These are phyloP conservation scores for Filosporella fistucella DNA, from an alignment of 495 filamentous ascomycete genomes.

Conservation along the genomic window DNA sequence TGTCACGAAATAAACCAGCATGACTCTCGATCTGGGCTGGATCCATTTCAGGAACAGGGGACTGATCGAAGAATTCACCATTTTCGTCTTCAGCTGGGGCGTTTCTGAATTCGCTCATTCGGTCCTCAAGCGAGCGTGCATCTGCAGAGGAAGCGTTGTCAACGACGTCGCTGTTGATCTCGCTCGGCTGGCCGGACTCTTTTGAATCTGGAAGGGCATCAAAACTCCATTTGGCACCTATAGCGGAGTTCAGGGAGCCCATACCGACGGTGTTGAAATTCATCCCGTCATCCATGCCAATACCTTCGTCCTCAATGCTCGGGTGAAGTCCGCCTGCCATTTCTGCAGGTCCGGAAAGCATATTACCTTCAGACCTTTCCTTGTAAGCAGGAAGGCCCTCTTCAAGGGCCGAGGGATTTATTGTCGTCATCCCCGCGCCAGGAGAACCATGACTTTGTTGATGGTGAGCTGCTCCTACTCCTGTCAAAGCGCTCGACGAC, in stretches of 20 bases:
- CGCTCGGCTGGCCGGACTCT: slow-evolving; percentile 19
- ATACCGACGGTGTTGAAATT: slow-evolving; percentile 8
- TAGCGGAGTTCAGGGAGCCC: not conserved
- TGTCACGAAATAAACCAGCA: too few species aligned
- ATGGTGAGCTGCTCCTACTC: slow-evolving; percentile 70
- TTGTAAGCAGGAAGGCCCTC: slow-evolving; percentile 21
- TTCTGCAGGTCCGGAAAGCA: slow-evolving; percentile 10
- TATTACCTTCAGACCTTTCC: slow-evolving; percentile 15
- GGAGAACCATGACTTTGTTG: slow-evolving; percentile 48
- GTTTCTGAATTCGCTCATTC: slow-evolving; percentile 18
- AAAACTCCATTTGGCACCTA: slow-evolving; percentile 4
- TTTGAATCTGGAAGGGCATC: not conserved
- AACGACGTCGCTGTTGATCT: slow-evolving; percentile 21
- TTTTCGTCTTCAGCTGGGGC: slow-evolving; percentile 11
- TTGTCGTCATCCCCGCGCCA: slow-evolving; percentile 19
- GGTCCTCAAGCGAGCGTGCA: not conserved
- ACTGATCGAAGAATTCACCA: slow-evolving; percentile 6
- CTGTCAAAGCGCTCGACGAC: slow-evolving; percentile 77
- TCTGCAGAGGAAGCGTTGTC: slow-evolving; percentile 21
- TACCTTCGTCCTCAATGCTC: slow-evolving; percentile 27
- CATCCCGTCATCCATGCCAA: slow-evolving; percentile 13
- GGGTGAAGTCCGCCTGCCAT: slow-evolving; percentile 23
- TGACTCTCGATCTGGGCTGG: too few species aligned
- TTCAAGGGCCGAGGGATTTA: slow-evolving; percentile 19
- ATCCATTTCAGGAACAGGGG: slow-evolving; percentile 21